A percentile compares a stretch with the other conserved stretches of the same genome.
These are phyloP conservation scores for Xylariomycetidae sp. DNA, from an alignment of 2,329 filamentous ascomycete species.

Conservation along the genomic window DNA sequence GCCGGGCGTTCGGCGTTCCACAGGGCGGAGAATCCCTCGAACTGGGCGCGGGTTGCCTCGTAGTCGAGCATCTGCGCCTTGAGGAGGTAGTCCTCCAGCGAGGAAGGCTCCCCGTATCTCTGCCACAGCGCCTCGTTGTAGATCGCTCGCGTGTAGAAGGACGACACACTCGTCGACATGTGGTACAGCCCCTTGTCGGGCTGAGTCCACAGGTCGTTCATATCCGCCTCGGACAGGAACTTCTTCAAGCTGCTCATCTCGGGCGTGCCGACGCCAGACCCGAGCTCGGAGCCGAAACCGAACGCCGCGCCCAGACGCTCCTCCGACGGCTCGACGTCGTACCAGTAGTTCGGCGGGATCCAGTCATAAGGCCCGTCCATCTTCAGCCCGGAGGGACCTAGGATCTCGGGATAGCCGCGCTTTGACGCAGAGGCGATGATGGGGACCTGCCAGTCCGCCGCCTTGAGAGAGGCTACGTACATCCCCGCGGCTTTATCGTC, in stretches of 20 bases:
- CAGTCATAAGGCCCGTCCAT: constrained; percentile 65
- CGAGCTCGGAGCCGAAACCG: constrained; percentile 60
- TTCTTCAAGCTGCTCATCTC: constrained; percentile 47
- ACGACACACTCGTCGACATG: constrained; percentile 52
- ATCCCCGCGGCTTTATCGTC: constrained; percentile 49
- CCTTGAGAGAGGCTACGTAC: constrained; percentile 46
- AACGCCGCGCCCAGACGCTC: constrained; percentile 51
- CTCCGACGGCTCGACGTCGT: constrained; percentile 34
- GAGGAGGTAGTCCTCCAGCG: constrained; percentile 52
- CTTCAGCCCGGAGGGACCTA: constrained; percentile 57
- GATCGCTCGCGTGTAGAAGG: constrained; percentile 51
- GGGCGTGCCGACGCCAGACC: constrained; percentile 58
- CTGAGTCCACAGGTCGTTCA: constrained; percentile 51
- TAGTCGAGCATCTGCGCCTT: constrained; percentile 62
- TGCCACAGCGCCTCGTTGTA: constrained; percentile 52
- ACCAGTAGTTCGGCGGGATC: constrained; percentile 64
- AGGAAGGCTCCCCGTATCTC: constrained; percentile 47
- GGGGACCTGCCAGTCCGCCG: constrained; percentile 51
- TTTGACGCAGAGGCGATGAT: constrained; percentile 54
- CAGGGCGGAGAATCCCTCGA: constrained; percentile 49
- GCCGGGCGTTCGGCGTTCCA: constrained; percentile 49
- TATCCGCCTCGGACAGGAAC: constrained; percentile 47
- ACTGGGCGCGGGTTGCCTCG: constrained; percentile 56
- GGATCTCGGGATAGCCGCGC: constrained; percentile 44
- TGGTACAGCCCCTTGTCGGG: constrained; percentile 52